Percentiles rank a stretch among this genome's conserved stretches.
Conservation (phyloP, 1,139 yeast genomes). For the Casaregolazyma suthepensis region DNA sequence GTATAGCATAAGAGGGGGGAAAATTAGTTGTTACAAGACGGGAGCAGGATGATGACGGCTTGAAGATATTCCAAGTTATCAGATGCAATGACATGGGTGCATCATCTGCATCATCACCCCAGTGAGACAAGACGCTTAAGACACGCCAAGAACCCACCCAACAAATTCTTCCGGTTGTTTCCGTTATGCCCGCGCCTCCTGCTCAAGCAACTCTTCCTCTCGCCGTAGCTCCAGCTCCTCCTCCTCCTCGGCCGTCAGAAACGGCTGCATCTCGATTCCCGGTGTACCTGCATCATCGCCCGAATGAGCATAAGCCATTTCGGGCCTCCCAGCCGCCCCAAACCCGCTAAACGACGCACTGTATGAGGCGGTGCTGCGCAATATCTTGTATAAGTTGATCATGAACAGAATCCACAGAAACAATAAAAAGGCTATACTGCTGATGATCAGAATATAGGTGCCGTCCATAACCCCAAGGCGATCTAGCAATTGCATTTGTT, state of each 20-base stretch:
- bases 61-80: not conserved
- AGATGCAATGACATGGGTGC: not conserved
- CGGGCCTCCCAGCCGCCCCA: not conserved
- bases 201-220: conserved; percentile 5
- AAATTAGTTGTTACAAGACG: not conserved
- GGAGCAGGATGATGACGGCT: too few relatives aligned
- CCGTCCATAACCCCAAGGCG: conserved; percentile 79
- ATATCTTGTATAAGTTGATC: conserved; percentile 50
- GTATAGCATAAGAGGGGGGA: not conserved
- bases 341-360: not conserved
- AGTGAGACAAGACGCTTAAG: not conserved
- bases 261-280: conserved; percentile 19
- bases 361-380: conserved; percentile 26
- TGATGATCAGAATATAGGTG: conserved; percentile 67
- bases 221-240: conserved; percentile 10
- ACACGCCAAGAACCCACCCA: not conserved
- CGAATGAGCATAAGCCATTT: conserved; percentile 2
- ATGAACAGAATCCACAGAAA: conserved; percentile 59
- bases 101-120: not conserved
- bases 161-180: not conserved
- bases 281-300: conserved; percentile 5
- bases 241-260: conserved; percentile 14
- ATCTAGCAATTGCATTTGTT: conserved; percentile 65
- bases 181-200: not conserved
- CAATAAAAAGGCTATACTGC: conserved; percentile 68